Conservation (phyloP, 331 rosid genomes). For the Arachis monticola region DNA sequence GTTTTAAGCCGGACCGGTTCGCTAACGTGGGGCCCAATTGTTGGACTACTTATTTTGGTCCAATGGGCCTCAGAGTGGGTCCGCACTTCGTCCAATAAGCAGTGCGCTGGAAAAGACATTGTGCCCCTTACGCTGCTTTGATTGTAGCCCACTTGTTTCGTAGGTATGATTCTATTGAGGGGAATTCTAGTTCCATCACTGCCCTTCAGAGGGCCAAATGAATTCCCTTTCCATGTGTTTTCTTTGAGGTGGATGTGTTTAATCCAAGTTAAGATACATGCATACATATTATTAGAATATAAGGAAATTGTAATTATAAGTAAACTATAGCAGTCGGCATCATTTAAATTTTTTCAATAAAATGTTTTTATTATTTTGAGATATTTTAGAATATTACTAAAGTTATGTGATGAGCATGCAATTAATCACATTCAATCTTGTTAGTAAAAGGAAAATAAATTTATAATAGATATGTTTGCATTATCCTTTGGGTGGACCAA, state of each 20-base stretch:
- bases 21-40: constrained; percentile 57
- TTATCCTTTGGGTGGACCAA: no score
- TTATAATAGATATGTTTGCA: no score
- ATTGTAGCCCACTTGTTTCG: constrained; percentile 64
- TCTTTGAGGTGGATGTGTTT: neutral
- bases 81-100: constrained; percentile 69
- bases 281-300: no score
- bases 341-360: no score
- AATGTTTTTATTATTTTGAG: no score
- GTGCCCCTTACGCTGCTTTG: constrained; percentile 67
- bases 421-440: no score
- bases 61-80: constrained; percentile 83
- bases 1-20: constrained; percentile 80
- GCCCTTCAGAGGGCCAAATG: constrained; percentile 58
- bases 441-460: no score
- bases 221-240: constrained; percentile 19
- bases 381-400: no score
- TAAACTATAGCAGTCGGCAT: no score
- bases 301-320: no score
- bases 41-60: constrained; percentile 81
- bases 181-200: constrained; percentile 63
- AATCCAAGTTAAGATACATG: neutral
- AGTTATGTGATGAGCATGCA: no score
- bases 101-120: constrained; percentile 78
- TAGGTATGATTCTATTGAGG: constrained; percentile 75